phyloP scores from a whole-genome alignment of 2,329 filamentous ascomycete genomes.

The Colletotrichum sp. region DNA sequence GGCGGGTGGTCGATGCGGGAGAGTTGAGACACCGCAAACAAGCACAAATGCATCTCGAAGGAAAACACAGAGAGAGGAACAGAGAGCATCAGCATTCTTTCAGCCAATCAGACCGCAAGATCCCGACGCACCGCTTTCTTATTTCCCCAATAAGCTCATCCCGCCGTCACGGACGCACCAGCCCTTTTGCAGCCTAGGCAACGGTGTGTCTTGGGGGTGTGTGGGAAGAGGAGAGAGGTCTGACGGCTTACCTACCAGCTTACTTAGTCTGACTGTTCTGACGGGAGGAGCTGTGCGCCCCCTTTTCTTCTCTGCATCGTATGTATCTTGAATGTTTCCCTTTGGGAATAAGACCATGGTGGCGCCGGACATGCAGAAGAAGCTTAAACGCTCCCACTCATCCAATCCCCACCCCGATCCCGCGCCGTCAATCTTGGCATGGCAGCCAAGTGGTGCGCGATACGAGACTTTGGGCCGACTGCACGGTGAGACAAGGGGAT shows the following conservation, averaged over 20 bases:
- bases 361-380: slow-evolving; percentile 1
- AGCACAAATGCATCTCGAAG: not conserved
- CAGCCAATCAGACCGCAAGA: not conserved
- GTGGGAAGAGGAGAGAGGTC: not conserved
- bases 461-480: not conserved
- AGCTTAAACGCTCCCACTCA: slow-evolving; percentile 11
- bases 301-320: not conserved
- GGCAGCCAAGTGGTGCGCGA: not conserved
- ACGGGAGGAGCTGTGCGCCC: not conserved
- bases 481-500: not conserved
- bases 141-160: not conserved
- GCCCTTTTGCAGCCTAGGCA: not conserved
- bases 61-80: not conserved
- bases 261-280: not conserved
- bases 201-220: not conserved
- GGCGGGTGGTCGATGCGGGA: not conserved
- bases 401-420: not conserved
- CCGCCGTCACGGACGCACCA: not conserved
- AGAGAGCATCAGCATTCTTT: not conserved
- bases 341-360: not conserved
- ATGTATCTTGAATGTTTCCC: not conserved
- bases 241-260: not conserved
- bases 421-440: not conserved
- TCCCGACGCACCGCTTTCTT: not conserved
- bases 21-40: not conserved